Percentiles rank a stretch among this genome's conserved stretches.
phyloP scores from a whole-genome alignment of 2,329 filamentous ascomycete genomes.

The Paracorniculantispora psalliotae region DNA sequence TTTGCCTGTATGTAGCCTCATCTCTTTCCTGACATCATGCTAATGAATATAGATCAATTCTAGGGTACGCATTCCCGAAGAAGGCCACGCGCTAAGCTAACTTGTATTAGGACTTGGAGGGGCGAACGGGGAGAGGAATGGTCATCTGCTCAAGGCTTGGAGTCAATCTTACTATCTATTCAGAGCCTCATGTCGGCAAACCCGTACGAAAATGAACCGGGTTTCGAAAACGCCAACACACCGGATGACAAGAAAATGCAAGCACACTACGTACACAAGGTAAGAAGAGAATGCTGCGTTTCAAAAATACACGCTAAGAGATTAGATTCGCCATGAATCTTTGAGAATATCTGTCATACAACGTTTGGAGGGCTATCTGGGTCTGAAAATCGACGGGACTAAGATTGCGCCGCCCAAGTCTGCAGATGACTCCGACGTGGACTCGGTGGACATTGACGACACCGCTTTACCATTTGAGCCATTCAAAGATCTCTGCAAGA shows the following conservation, averaged over 20 bases:
- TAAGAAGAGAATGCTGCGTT: conserved; percentile 27
- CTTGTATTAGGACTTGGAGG: conserved; percentile 72
- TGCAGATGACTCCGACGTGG: conserved; percentile 37
- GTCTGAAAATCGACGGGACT: conserved; percentile 51
- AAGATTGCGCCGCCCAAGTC: conserved; percentile 25
- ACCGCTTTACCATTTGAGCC: conserved; percentile 64
- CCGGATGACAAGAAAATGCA: conserved; percentile 68
- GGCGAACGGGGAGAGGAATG: conserved; percentile 89
- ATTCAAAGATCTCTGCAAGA: conserved; percentile 86
- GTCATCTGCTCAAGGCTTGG: conserved; percentile 92
- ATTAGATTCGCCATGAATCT: conserved; percentile 83
- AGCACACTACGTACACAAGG: conserved; percentile 73
- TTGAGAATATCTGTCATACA: conserved; percentile 82
- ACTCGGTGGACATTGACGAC: conserved; percentile 43
- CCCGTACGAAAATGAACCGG: conserved; percentile 94
- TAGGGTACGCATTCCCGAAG: conserved; percentile 57
- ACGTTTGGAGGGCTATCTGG: conserved; percentile 73
- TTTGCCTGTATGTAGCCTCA: conserved; percentile 68
- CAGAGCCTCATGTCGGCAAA: conserved; percentile 93
- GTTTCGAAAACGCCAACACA: conserved; percentile 72
- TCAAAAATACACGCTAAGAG: conserved; percentile 15
- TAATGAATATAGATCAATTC: conserved; percentile 63
- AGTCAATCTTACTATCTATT: conserved; percentile 91
- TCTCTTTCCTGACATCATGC: not conserved
- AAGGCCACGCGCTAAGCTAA: not conserved